These are phyloP conservation scores for Megacollybia platyphylla DNA, from an alignment of 1,284 basidiomycete species.

Conservation along the genomic window DNA sequence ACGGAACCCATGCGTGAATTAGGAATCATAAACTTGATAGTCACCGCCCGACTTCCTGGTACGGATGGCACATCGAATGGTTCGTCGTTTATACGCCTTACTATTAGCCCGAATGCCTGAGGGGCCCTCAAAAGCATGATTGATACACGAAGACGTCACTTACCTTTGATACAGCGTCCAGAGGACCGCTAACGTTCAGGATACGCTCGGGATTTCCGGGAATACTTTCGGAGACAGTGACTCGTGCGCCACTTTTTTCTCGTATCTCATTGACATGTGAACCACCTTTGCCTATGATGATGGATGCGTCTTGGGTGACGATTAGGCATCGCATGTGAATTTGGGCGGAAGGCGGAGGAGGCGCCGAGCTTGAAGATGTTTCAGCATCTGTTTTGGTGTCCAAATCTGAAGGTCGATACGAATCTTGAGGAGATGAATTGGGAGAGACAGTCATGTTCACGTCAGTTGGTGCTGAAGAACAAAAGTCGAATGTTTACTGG, in stretches of 20 bases:
- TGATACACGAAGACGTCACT: constrained; percentile 12
- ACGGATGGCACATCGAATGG: constrained; percentile 96
- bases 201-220: constrained; percentile 98
- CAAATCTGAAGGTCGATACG: constrained; percentile 22
- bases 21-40: constrained; percentile 99
- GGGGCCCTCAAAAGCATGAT: constrained; percentile 7
- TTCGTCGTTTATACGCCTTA: constrained; percentile 98
- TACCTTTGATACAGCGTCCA: constrained; percentile 97
- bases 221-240: constrained; percentile 93
- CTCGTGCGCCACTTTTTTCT: constrained; percentile 91
- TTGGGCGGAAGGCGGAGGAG: constrained; percentile 46
- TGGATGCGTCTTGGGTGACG: constrained; percentile 97
- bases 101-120: constrained; percentile 97
- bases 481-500: constrained; percentile 28
- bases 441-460: constrained; percentile 45
- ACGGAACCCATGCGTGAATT: constrained; percentile 99
- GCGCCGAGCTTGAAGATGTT: constrained; percentile 26
- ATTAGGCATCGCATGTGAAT: constrained; percentile 95
- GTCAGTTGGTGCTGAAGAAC: constrained; percentile 35
- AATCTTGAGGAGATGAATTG: constrained; percentile 40
- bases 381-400: constrained; percentile 15
- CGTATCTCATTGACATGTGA: constrained; percentile 98
- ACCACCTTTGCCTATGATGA: constrained; percentile 97
- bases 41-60: constrained; percentile 94
- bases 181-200: constrained; percentile 90